Evolutionary conservation across 2,329 filamentous ascomycete genomes (phyloP), one percentile per base, ranked within the genome.

Genomic region (Fusarium duplospermum): DNA sequence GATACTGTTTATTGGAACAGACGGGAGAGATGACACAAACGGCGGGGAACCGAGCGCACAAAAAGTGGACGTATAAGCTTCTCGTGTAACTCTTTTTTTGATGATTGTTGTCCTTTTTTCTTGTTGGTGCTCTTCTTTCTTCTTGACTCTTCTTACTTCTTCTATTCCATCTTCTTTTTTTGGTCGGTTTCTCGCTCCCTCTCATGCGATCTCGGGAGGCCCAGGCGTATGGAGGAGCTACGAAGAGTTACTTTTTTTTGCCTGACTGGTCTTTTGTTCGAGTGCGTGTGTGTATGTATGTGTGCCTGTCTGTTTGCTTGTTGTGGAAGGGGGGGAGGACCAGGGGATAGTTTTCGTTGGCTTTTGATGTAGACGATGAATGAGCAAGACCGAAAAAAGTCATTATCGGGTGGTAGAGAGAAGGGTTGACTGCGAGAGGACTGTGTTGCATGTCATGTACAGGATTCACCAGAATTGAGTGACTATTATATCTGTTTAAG

Each of bases 321-420:
- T 58, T 47, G 69, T 72, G 58, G 45, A 42, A 60, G 63, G 68
- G 64, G 56, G 11, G 7, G 65, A 8, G 62, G 40, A 50, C n/a
- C 24, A 35, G 24, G 66, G 52, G 54, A 64, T 50, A 29, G 52
- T 38, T 73, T 58, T 75, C 67, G 63, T 78, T 76, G 76, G 74
- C 56, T 73, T 77, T 78, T 50, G 45, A 74, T 66, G 77, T 76
- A 78, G 76, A 78, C 65, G 71, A 77, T 73, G 77, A 78, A 79
- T 79, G 78, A 79, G 78, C 69, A 78, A 76, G 76, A 74, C 71
- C 70, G 45, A 50, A 76, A 77, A 79, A 79, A 76, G 76, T 77
- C 72, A 77, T 72, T 67, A 75, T 69, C 70, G 71, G 69, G 78
- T 61, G 77, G 79, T 74, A 75, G 64, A 75, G 71, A 45, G 29